Evolutionary conservation across 768 basidiomycete species (phyloP).

Genomic region (Cytidiella melzeri): DNA sequence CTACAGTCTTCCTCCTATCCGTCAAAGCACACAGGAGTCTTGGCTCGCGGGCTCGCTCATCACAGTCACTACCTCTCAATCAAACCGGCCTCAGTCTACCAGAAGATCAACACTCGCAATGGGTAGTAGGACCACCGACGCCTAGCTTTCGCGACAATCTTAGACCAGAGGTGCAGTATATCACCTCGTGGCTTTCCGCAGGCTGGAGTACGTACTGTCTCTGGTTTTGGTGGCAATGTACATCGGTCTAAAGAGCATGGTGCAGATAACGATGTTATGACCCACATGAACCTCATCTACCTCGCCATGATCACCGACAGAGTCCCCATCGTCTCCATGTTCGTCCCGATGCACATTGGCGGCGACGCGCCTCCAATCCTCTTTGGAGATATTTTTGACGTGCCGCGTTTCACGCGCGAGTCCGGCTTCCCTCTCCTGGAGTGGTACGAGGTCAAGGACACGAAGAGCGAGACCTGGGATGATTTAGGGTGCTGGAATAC

Average conservation of each 20-base stretch:
- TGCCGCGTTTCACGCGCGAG: slow-evolving; percentile 29
- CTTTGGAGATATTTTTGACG: slow-evolving; percentile 39
- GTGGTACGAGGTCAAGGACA: slow-evolving; percentile 37
- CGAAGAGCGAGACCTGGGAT: slow-evolving; percentile 25
- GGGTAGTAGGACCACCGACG: slow-evolving; percentile 45
- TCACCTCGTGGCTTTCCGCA: slow-evolving; percentile 71
- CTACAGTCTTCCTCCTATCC: slow-evolving; percentile 23
- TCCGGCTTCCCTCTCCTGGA: slow-evolving; percentile 35
- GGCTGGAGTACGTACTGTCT: slow-evolving; percentile 50
- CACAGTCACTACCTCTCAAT: too few species aligned
- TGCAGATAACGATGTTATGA: slow-evolving; percentile 74
- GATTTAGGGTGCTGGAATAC: slow-evolving; percentile 38
- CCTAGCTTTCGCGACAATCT: slow-evolving; percentile 60
- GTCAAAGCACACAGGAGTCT: too few species aligned
- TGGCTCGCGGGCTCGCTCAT: too few species aligned
- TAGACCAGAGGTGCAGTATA: slow-evolving; percentile 51
- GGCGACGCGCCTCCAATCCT: slow-evolving; percentile 26
- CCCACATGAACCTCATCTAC: slow-evolving; percentile 39
- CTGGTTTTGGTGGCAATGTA: neutral
- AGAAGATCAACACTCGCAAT: slow-evolving; percentile 15
- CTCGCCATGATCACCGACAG: slow-evolving; percentile 34
- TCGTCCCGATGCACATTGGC: slow-evolving; percentile 34
- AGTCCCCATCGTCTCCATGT: slow-evolving; percentile 34
- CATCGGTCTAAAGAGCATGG: slow-evolving; percentile 4
- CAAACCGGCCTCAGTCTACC: too few species aligned